phyloP scores from a whole-genome alignment of 2,329 filamentous ascomycete genomes.

The Paraconiothyrium brasiliense region DNA sequence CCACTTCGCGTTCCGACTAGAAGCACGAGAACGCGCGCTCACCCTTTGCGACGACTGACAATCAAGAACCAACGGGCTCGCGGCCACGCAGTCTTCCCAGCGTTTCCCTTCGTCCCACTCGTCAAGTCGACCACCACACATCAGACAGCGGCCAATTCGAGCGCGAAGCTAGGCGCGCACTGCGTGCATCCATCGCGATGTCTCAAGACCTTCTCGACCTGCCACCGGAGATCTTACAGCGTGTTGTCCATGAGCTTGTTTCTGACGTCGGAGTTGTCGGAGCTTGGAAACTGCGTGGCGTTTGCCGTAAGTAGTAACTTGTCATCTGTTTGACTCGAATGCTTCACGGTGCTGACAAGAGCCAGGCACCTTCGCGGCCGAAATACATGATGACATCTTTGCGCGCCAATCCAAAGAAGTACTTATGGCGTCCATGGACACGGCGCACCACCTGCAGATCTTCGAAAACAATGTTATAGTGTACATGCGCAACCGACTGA shows the following conservation, averaged over 20 bases:
- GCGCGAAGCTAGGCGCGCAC: no score
- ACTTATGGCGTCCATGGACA: neutral
- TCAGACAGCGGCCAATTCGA: no score
- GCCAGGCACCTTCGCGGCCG: constrained; percentile 15
- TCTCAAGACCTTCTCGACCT: constrained; percentile 14
- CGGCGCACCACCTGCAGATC: neutral
- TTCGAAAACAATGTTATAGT: neutral
- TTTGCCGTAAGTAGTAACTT: constrained; percentile 16
- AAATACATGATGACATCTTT: constrained; percentile 15
- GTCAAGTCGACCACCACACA: no score
- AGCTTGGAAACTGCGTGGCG: constrained; percentile 16
- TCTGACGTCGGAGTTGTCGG: constrained; percentile 8
- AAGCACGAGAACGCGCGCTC: no score
- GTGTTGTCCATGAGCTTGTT: constrained; percentile 17
- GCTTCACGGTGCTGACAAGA: neutral
- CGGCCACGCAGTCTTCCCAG: no score
- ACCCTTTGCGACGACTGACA: no score
- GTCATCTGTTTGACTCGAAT: neutral
- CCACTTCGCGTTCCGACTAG: no score
- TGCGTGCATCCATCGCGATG: neutral
- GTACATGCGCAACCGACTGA: constrained; percentile 10
- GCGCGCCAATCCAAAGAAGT: constrained; percentile 9
- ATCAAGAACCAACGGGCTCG: no score
- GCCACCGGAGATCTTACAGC: constrained; percentile 19
- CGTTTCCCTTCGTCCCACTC: no score